Conservation (phyloP, 306 rosid species). For the Pueraria montana region DNA sequence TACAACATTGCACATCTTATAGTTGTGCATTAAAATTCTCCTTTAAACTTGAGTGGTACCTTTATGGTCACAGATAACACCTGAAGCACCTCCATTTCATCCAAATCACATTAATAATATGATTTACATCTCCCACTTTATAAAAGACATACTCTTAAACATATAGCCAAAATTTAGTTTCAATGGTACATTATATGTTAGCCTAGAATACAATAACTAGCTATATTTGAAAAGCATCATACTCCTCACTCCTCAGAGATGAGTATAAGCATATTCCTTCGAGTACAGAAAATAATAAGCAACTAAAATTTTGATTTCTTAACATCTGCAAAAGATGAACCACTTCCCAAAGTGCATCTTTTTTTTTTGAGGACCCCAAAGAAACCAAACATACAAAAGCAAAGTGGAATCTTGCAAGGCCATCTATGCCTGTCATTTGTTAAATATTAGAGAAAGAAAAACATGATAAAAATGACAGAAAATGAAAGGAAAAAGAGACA, state of each 20-base stretch:
- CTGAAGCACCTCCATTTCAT: background rate
- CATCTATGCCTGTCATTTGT: slow-evolving; percentile 11
- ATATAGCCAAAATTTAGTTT: slow-evolving; percentile 37
- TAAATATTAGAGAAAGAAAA: slow-evolving; percentile 26
- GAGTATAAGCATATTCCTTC: too few species aligned
- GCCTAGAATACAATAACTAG: background rate
- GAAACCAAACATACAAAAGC: too few species aligned
- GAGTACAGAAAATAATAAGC: too few species aligned
- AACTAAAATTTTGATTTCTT: background rate
- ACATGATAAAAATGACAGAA: slow-evolving; percentile 9
- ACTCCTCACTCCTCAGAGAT: background rate
- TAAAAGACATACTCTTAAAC: background rate
- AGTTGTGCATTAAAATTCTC: background rate
- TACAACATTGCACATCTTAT: background rate
- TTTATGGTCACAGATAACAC: background rate
- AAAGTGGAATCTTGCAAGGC: background rate
- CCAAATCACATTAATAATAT: background rate
- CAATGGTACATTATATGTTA: background rate
- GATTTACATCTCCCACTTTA: background rate
- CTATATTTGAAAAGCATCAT: slow-evolving; percentile 5
- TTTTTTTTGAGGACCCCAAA: background rate
- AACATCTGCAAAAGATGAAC: background rate
- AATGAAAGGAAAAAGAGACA: slow-evolving; percentile 40
- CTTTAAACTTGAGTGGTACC: background rate
- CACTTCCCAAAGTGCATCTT: background rate